Evolutionary conservation across 2,329 filamentous ascomycete species (phyloP), one percentile per base, ranked within the genome.

Genomic region (Curvularia eragrostidis): DNA sequence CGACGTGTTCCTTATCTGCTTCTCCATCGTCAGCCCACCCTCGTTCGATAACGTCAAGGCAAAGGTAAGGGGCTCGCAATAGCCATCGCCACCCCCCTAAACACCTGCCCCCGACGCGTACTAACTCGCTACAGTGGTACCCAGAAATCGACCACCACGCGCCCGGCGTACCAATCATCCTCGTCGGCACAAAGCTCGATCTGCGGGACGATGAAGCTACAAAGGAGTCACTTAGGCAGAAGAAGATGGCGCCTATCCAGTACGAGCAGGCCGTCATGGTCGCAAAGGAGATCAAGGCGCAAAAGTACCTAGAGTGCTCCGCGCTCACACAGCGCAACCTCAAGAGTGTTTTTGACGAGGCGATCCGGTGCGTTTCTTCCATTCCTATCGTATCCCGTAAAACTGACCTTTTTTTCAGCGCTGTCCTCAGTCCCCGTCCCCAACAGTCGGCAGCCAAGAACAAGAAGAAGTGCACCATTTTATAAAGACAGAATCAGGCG

Each of bases 1-100:
- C 59, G 95, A 99, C 74, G 95, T 98, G 48, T 98, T 98, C 80
- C 84, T 98, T 67, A 97, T 98, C 77, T 98, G 94, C 82, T 98
- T 98, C 81, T 97, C 93, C 66, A 96, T 98, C 75, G 93, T 97
- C 80, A 96, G 91, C 87, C 94, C 94, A 48, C 92, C 95, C 21
- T 97, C 94, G 30, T 98, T 97, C 75, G 95, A 98, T 81, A 99
- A 99, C 87, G 94, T 99, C 77, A 95, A 93, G 82, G 93, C 93
- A 61, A 99, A 98, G 89, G 93, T 97, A 83, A 24, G n/a, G 18
- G 5, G 21, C 34, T 15, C n/a, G 24, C 15, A 43, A 24, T 9
- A 9, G 41, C 4, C 41, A 9, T 24, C 41, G 15, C 24, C 41
- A 42, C 23, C 30, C 7, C 10, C 52, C n/a, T n/a, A n/a, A 47